Conservation (phyloP, 129 eudicot genomes). For the Arctium minus region DNA sequence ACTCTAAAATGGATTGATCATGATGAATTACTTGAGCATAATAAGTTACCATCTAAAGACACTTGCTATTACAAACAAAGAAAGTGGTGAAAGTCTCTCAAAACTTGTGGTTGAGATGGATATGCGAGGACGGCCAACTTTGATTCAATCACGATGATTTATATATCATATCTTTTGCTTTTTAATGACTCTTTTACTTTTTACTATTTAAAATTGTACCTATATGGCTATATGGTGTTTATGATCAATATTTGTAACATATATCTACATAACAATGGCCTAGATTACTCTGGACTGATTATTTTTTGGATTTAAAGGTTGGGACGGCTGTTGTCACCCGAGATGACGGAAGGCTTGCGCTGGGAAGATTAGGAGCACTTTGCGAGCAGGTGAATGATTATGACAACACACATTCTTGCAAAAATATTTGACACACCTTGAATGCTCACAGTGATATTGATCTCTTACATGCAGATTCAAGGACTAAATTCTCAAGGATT, state of each 20-base stretch:
- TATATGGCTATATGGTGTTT: neutral
- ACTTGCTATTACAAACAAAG: neutral
- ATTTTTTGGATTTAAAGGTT: slow-evolving; percentile 47
- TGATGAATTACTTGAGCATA: neutral
- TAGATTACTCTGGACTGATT: neutral
- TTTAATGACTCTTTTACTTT: neutral
- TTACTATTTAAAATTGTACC: neutral
- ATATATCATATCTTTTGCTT: neutral
- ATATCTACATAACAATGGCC: neutral
- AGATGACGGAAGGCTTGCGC: slow-evolving; percentile 85
- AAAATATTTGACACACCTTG: neutral
- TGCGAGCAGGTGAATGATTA: slow-evolving; percentile 75
- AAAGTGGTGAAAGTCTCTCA: neutral
- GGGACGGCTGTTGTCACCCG: slow-evolving; percentile 98
- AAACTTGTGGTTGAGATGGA: slow-evolving; percentile 1
- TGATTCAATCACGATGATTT: neutral
- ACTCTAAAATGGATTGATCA: neutral
- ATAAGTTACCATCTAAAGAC: neutral
- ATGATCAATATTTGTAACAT: neutral
- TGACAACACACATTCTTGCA: neutral
- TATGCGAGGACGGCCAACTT: neutral
- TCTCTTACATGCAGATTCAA: slow-evolving; percentile 57
- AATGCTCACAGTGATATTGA: slow-evolving; percentile 11
- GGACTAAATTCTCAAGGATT: slow-evolving; percentile 69
- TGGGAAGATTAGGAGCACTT: slow-evolving; percentile 95